These are phyloP conservation scores for Phytophthora foliorum DNA, from an alignment of 352 stramenopile genomes.

Conservation along the genomic window DNA sequence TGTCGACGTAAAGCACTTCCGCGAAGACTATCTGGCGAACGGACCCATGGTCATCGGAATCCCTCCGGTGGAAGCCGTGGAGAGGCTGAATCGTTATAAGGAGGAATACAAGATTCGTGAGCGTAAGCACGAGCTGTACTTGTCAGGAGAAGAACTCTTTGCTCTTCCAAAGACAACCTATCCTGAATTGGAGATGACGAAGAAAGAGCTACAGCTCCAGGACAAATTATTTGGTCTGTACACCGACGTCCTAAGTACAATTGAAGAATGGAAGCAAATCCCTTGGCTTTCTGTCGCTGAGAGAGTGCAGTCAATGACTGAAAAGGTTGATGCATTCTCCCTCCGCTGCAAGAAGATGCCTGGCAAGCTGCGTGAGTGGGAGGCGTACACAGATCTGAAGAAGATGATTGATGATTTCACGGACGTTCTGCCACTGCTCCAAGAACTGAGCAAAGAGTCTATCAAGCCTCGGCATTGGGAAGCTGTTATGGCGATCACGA, in stretches of 20 bases:
- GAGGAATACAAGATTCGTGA: conserved; percentile 98
- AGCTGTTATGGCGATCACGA: conserved; percentile 96
- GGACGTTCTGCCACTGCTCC: conserved; percentile 95
- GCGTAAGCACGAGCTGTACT: conserved; percentile 98
- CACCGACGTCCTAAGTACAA: conserved; percentile 97
- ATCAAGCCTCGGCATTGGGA: conserved; percentile 98
- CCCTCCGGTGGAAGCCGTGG: conserved; percentile 95
- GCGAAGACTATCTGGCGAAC: conserved; percentile 97
- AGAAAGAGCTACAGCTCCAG: conserved; percentile 97
- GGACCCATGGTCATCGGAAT: conserved; percentile 98
- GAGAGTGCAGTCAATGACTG: conserved; percentile 96
- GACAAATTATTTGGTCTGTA: conserved; percentile 97
- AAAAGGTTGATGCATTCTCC: conserved; percentile 97
- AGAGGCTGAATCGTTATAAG: conserved; percentile 97
- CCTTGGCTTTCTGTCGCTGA: conserved; percentile 96
- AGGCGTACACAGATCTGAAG: conserved; percentile 97
- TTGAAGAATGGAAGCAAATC: conserved; percentile 98
- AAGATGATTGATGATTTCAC: conserved; percentile 99
- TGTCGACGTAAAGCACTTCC: conserved; percentile 96
- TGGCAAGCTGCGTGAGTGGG: conserved; percentile 96
- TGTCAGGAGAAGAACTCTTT: conserved; percentile 97
- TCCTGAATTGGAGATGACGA: conserved; percentile 96
- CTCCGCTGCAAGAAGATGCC: conserved; percentile 98
- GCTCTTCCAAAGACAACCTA: conserved; percentile 97
- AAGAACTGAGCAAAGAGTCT: conserved; percentile 97